Conservation (phyloP, 768 basidiomycete genomes). For the Leucogyrophana mollusca region DNA sequence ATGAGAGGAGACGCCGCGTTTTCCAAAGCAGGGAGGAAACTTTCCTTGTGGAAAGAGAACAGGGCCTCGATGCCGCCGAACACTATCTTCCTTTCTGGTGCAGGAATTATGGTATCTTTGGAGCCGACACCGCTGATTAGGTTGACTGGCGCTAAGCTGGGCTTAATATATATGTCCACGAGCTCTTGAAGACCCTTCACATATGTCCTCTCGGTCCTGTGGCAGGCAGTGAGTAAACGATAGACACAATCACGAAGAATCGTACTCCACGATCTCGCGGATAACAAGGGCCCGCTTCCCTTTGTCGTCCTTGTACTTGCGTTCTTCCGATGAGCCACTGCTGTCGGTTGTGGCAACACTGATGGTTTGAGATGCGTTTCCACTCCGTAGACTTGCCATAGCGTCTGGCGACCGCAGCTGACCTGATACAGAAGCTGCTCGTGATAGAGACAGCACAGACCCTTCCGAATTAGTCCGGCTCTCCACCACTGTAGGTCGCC, state of each 20-base stretch:
- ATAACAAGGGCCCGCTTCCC: conserved; percentile 80
- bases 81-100: conserved; percentile 84
- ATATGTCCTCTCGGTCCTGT: conserved; percentile 91
- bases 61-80: conserved; percentile 89
- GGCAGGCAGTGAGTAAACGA: conserved; percentile 13
- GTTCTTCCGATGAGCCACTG: conserved; percentile 70
- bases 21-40: conserved; percentile 90
- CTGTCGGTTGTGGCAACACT: conserved; percentile 78
- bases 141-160: conserved; percentile 69
- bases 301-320: conserved; percentile 91
- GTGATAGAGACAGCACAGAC: conserved; percentile 51
- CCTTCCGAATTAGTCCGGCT: conserved; percentile 23
- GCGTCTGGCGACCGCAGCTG: conserved; percentile 68
- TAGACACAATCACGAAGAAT: conserved; percentile 4
- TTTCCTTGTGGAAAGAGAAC: conserved; percentile 89
- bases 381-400: conserved; percentile 59
- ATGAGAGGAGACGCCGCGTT: conserved; percentile 70
- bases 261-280: conserved; percentile 89
- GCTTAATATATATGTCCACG: conserved; percentile 92
- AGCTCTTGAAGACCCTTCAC: conserved; percentile 93
- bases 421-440: conserved; percentile 47
- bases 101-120: conserved; percentile 85
- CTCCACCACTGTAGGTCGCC: conserved; percentile 70
- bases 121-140: conserved; percentile 69
- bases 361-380: conserved; percentile 59